Evolutionary conservation across 768 basidiomycete genomes (phyloP).

Genomic region (Lactarius sp.): DNA sequence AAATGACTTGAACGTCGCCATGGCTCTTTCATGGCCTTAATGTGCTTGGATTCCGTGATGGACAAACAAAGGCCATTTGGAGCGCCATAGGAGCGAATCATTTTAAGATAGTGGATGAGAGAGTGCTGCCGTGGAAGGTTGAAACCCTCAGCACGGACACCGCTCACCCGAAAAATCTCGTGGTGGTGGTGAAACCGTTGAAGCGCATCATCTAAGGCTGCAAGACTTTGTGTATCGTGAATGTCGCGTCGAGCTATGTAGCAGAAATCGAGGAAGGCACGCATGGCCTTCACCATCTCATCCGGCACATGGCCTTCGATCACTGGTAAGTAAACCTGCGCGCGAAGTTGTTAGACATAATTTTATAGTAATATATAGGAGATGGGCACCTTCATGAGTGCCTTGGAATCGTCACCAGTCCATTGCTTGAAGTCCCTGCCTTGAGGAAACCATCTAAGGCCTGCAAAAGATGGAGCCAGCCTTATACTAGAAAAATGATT

Average conservation of each 20-base stretch:
- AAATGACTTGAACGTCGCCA: not conserved
- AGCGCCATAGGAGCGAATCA: not conserved
- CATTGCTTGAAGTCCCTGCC: too few species aligned
- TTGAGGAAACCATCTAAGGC: too few species aligned
- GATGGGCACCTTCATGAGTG: too few species aligned
- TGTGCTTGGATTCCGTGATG: not conserved
- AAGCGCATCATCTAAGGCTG: slow-evolving; percentile 19
- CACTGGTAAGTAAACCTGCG: slow-evolving; percentile 27
- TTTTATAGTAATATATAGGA: too few species aligned
- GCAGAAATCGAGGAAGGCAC: slow-evolving; percentile 28
- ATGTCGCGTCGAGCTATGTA: slow-evolving; percentile 25
- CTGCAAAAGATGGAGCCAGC: too few species aligned
- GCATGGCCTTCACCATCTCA: slow-evolving; percentile 17
- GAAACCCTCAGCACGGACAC: not conserved
- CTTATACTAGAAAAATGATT: too few species aligned
- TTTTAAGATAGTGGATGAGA: not conserved
- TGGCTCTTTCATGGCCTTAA: not conserved
- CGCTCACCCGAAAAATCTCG: not conserved
- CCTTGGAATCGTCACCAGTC: too few species aligned
- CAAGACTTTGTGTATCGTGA: not conserved
- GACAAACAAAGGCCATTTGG: not conserved
- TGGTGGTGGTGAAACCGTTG: not conserved
- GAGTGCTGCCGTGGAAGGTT: not conserved
- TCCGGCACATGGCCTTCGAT: slow-evolving; percentile 11
- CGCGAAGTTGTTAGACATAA: too few species aligned